Percentiles rank a stretch among this genome's conserved stretches.
Conservation (phyloP, 306 rosid genomes). For the Clitoria ternatea region DNA sequence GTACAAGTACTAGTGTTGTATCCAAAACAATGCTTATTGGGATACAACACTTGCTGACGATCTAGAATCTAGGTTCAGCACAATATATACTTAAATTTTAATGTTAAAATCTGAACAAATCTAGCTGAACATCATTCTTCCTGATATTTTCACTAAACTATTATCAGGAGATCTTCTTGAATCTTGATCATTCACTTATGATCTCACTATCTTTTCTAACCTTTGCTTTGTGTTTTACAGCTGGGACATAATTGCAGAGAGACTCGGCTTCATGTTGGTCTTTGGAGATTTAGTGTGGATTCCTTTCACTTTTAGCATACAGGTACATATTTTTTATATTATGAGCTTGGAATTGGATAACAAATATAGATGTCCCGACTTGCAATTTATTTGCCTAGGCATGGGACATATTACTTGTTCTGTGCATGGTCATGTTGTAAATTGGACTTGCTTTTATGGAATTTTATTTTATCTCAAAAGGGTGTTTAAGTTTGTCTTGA, state of each 20-base stretch:
- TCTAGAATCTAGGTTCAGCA: neutral
- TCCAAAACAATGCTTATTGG: neutral
- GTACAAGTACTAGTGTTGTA: neutral
- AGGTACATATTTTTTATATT: slow-evolving; percentile 46
- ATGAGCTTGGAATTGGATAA: slow-evolving; percentile 6
- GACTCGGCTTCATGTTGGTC: slow-evolving; percentile 94
- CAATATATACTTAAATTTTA: neutral
- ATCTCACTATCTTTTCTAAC: neutral
- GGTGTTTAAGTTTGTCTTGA: neutral
- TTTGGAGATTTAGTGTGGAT: slow-evolving; percentile 99
- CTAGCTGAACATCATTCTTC: slow-evolving; percentile 2
- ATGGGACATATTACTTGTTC: neutral
- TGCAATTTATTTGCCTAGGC: neutral
- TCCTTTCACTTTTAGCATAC: slow-evolving; percentile 93
- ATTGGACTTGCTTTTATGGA: neutral
- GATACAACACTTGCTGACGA: neutral
- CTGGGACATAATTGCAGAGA: slow-evolving; percentile 98
- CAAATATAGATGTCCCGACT: neutral
- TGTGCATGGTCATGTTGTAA: neutral
- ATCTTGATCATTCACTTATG: neutral
- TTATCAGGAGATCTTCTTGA: neutral
- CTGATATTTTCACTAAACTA: neutral
- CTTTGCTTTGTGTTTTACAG: slow-evolving; percentile 36
- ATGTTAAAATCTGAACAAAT: neutral
- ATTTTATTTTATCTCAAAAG: neutral